Conservation (phyloP, 192 early-diverging fungal species). For the Spinellus fusiger region DNA sequence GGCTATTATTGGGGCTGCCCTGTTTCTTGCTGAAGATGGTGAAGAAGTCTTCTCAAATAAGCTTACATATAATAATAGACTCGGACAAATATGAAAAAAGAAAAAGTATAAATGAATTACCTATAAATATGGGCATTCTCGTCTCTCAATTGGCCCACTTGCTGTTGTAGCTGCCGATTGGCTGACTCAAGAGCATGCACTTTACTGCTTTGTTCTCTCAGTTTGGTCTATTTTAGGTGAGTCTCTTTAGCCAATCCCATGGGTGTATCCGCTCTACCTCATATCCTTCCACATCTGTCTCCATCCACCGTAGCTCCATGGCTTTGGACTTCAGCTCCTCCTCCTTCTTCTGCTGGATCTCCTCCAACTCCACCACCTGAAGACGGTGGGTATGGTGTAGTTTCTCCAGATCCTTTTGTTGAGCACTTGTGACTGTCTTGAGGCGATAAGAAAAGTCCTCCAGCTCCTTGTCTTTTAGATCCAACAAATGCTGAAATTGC, state of each 20-base stretch:
- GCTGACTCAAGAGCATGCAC: neutral
- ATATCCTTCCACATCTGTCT: slow-evolving; percentile 30
- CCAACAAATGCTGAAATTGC: slow-evolving; percentile 15
- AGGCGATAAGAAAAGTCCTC: slow-evolving; percentile 19
- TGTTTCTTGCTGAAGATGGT: neutral
- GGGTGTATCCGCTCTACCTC: slow-evolving; percentile 20
- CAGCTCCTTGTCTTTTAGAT: slow-evolving; percentile 23
- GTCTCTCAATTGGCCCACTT: neutral
- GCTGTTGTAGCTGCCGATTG: slow-evolving; percentile 4
- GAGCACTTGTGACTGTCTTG: slow-evolving; percentile 12
- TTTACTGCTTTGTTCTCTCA: slow-evolving; percentile 6
- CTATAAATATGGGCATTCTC: slow-evolving; percentile 7
- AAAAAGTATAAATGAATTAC: neutral
- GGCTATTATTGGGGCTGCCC: slow-evolving; percentile 3
- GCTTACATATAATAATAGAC: neutral
- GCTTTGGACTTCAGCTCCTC: slow-evolving; percentile 26
- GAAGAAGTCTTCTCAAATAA: neutral
- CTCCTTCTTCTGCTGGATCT: slow-evolving; percentile 16
- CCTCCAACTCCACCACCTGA: slow-evolving; percentile 24
- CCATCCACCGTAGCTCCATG: slow-evolving; percentile 34
- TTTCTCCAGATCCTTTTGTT: slow-evolving; percentile 15
- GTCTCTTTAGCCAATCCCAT: neutral
- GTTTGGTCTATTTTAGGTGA: neutral
- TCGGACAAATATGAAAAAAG: neutral
- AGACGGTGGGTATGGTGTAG: slow-evolving; percentile 10